Conservation (phyloP, 2,329 filamentous ascomycete species). For the Metarhizium sp. region DNA sequence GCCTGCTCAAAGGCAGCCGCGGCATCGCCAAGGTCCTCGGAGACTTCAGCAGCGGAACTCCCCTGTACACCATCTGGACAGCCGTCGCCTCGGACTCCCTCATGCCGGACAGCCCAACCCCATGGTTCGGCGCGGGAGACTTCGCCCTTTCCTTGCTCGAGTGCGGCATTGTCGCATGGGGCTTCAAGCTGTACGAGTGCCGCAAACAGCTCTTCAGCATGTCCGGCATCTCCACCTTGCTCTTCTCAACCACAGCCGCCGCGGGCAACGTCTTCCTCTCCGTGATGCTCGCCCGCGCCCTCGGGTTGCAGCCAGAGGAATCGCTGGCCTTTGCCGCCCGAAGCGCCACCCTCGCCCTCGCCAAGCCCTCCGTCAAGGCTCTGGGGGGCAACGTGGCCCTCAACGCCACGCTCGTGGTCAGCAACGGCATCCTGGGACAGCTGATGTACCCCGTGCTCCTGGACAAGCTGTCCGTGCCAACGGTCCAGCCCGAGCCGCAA, state of each 20-base stretch:
- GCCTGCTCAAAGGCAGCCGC: conserved; percentile 16
- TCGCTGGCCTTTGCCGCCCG: conserved; percentile 39
- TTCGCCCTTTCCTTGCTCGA: conserved; percentile 38
- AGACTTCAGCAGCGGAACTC: conserved; percentile 23
- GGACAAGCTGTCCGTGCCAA: conserved; percentile 17
- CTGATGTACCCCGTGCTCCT: conserved; percentile 27
- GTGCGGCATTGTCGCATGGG: conserved; percentile 42
- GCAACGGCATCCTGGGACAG: conserved; percentile 38
- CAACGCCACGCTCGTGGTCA: conserved; percentile 41
- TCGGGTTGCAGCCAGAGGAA: conserved; percentile 26
- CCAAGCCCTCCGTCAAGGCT: conserved; percentile 34
- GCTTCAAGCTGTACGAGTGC: conserved; percentile 43
- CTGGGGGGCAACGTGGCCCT: conserved; percentile 35
- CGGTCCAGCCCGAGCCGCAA: neutral
- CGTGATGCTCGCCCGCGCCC: conserved; percentile 23
- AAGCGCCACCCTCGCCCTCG: conserved; percentile 40
- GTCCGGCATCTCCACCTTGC: conserved; percentile 28
- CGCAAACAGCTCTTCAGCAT: conserved; percentile 34
- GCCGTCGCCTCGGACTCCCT: conserved; percentile 5
- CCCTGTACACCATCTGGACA: conserved; percentile 27
- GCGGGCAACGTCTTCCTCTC: conserved; percentile 32
- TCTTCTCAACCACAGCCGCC: conserved; percentile 27
- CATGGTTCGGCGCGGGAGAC: conserved; percentile 38
- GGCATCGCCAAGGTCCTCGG: conserved; percentile 20
- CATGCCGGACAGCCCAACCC: conserved; percentile 9